These are phyloP conservation scores for Curvularia spicifera DNA, from an alignment of 2,329 filamentous ascomycete species.

Conservation along the genomic window DNA sequence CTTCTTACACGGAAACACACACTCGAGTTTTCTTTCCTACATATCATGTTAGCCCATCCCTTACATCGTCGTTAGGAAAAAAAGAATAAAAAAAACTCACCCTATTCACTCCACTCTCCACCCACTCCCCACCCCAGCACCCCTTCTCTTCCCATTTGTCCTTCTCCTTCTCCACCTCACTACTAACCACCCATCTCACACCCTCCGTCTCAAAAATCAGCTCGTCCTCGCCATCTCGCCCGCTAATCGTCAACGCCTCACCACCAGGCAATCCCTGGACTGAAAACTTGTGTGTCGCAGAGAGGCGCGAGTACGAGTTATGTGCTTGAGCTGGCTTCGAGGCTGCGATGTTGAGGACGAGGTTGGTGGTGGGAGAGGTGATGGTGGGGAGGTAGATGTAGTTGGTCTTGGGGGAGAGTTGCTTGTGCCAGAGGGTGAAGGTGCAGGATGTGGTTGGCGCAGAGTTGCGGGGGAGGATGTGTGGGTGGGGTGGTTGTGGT, in stretches of 20 bases:
- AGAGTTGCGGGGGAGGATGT: constrained; percentile 4
- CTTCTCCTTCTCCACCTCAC: background rate
- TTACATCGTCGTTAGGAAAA: background rate
- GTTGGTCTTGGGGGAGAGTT: constrained; percentile 11
- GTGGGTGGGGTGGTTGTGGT: constrained; percentile 4
- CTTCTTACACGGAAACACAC: constrained; percentile 21
- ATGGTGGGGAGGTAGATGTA: constrained; percentile 27
- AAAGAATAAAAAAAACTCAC: constrained; percentile 8
- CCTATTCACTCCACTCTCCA: constrained; percentile 9
- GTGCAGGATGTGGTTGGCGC: constrained; percentile 19
- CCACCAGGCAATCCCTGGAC: constrained; percentile 23
- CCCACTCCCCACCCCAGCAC: constrained; percentile 19
- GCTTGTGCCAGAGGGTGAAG: constrained; percentile 28
- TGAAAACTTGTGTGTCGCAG: constrained; percentile 4
- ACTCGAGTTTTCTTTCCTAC: constrained; percentile 23
- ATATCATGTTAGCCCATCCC: background rate
- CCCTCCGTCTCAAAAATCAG: constrained; percentile 17
- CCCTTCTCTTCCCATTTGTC: constrained; percentile 3
- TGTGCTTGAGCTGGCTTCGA: constrained; percentile 15
- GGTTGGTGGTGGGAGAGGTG: constrained; percentile 19
- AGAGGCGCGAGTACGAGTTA: constrained; percentile 24
- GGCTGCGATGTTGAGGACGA: constrained; percentile 22
- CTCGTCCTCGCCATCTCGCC: constrained; percentile 5
- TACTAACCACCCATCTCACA: constrained; percentile 10
- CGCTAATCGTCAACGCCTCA: constrained; percentile 15